Conservation (phyloP, 2,329 filamentous ascomycete species). For the Davidsoniella eucalypti region DNA sequence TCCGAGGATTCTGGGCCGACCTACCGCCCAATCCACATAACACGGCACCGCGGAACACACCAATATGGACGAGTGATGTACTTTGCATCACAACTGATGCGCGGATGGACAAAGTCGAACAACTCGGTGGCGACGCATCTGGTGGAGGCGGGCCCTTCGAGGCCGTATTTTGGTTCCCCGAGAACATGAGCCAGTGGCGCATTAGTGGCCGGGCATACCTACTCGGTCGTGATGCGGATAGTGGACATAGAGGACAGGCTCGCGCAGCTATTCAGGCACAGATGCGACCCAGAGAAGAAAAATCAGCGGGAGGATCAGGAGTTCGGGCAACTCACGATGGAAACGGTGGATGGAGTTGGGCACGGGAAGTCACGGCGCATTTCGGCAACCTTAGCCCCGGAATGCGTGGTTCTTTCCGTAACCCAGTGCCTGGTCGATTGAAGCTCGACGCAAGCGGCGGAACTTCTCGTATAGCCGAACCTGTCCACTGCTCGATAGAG, state of each 20-base stretch:
- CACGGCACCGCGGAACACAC: slow-evolving; percentile 52
- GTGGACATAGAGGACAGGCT: not conserved
- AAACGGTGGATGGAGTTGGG: slow-evolving; percentile 50
- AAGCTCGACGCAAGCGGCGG: slow-evolving; percentile 24
- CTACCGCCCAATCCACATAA: slow-evolving; percentile 60
- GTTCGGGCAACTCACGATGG: not conserved
- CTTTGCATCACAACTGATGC: slow-evolving; percentile 75
- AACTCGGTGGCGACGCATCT: slow-evolving; percentile 43
- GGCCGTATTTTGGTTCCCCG: slow-evolving; percentile 64
- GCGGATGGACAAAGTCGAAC: slow-evolving; percentile 66
- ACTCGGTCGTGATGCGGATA: slow-evolving; percentile 51
- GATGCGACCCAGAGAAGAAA: slow-evolving; percentile 22
- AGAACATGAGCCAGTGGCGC: slow-evolving; percentile 66
- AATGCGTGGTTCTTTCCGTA: slow-evolving; percentile 63
- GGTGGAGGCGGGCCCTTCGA: slow-evolving; percentile 60
- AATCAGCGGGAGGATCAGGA: not conserved
- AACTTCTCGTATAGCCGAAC: slow-evolving; percentile 11
- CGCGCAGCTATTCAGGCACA: not conserved
- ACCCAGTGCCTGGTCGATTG: slow-evolving; percentile 50
- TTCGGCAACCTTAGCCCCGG: slow-evolving; percentile 77
- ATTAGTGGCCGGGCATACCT: slow-evolving; percentile 62
- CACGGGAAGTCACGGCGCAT: slow-evolving; percentile 62
- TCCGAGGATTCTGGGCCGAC: slow-evolving; percentile 66
- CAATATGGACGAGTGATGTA: slow-evolving; percentile 55
- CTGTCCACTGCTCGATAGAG: too few relatives aligned